Evolutionary conservation across 2,329 filamentous ascomycete genomes (phyloP).

Genomic region (Zelopaecilomyces penicillatus): DNA sequence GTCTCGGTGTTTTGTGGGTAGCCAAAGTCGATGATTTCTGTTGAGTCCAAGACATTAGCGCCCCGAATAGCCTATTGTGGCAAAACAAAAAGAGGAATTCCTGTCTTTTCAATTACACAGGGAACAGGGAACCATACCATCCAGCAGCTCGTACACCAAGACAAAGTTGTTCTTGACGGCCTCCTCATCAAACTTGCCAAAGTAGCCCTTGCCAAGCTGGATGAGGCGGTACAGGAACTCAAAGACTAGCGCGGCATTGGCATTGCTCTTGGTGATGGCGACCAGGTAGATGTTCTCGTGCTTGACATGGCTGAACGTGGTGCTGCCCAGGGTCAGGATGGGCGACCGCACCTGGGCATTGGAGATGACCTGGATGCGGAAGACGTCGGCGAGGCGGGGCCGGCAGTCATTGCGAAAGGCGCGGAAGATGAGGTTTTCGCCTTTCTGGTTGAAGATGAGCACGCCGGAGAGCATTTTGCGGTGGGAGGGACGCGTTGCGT

Average conservation of each 20-base stretch:
- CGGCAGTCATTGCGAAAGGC: slow-evolving; percentile 98
- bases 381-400: slow-evolving; percentile 94
- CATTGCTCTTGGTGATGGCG: slow-evolving; percentile 96
- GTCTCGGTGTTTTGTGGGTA: slow-evolving; percentile 99
- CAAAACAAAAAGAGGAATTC: background rate
- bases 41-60: background rate
- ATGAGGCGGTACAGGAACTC: slow-evolving; percentile 95
- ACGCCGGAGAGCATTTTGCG: slow-evolving; percentile 87
- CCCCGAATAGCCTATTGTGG: too few species aligned
- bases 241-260: slow-evolving; percentile 95
- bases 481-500: slow-evolving; percentile 4
- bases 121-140: slow-evolving; percentile 48
- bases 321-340: slow-evolving; percentile 93
- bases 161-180: slow-evolving; percentile 99
- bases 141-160: slow-evolving; percentile 90
- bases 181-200: slow-evolving; percentile 98
- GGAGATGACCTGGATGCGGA: slow-evolving; percentile 98
- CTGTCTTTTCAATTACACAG: background rate
- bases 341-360: slow-evolving; percentile 96
- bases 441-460: slow-evolving; percentile 98
- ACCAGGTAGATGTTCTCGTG: slow-evolving; percentile 99
- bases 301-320: slow-evolving; percentile 98
- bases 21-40: slow-evolving; percentile 97
- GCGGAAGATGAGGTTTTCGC: slow-evolving; percentile 98
- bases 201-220: slow-evolving; percentile 85